Conservation (phyloP, 2,329 filamentous ascomycete genomes). For the Aspergillus sp. region DNA sequence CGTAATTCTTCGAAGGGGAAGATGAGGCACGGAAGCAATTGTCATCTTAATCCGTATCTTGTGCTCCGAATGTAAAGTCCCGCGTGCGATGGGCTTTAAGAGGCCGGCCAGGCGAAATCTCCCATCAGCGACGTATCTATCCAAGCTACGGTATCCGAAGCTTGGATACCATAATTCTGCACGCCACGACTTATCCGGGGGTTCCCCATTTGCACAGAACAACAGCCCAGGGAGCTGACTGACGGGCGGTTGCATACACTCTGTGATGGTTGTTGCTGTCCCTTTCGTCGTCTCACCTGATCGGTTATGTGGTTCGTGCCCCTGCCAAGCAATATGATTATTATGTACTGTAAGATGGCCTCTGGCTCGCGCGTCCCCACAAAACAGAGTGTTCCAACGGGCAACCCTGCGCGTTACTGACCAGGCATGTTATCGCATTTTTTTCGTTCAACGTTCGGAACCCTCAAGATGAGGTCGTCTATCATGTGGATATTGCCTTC, state of each 20-base stretch:
- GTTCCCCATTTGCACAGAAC: not conserved
- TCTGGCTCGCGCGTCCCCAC: not conserved
- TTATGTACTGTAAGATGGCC: not conserved
- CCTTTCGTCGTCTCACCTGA: too few species aligned
- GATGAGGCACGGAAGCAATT: too few species aligned
- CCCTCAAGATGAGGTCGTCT: not conserved
- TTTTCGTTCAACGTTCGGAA: not conserved
- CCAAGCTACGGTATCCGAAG: not conserved
- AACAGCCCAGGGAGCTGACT: not conserved
- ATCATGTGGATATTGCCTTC: not conserved
- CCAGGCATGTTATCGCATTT: not conserved
- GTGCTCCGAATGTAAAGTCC: too few species aligned
- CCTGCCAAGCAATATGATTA: not conserved
- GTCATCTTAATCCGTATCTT: too few species aligned
- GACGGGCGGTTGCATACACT: not conserved
- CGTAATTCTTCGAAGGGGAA: too few species aligned
- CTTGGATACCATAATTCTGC: not conserved
- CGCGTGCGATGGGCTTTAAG: too few species aligned
- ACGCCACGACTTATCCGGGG: not conserved
- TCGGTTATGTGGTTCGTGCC: too few species aligned
- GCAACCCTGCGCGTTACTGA: not conserved
- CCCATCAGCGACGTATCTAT: too few species aligned
- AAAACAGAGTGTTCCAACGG: not conserved
- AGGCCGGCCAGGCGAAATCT: too few species aligned
- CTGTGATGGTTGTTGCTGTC: not conserved